Base-by-base conservation (phyloP, 176 grass and related monocot species). In the Aegilops tauschii region DNA sequence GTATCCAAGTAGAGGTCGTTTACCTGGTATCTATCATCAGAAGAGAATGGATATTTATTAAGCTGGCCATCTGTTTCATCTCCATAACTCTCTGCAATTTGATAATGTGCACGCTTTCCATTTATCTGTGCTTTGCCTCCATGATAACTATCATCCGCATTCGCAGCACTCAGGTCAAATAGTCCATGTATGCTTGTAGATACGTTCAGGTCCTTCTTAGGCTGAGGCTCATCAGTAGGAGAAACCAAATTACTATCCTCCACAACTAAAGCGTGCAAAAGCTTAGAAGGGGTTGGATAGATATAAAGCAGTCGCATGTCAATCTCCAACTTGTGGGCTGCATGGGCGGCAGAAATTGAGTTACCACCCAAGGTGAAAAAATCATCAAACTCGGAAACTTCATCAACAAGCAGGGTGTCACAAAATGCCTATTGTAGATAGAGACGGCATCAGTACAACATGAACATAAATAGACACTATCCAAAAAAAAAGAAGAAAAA, bases 301-400 rank as follows among this genome's bases (percentile, higher is more conserved):
- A 80, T 89, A 87, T 95, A 98, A 82, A 98, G 73, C 30, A 93
- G 58, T 81, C 89, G 91, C 93, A 98, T 95, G 79, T 98, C 89
- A 52, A 50, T 49, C 12, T 49, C 45, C 45, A 98, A 87, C 66
- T 91, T 91, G 79, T 98, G 88, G 7, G 93, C 86, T 44, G 86
- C 84, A 74, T 93, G 93, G 11, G 96, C 96, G 17, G 96, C 93
- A 86, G 89, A 89, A 84, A 98, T 90, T 85, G 96, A 98, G 86
- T 92, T 87, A 88, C 96, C 93, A 44, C 91, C 96, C 80, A 90
- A 85, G 31, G 73, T n/a, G 37, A 98, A 98, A 84, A 98, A 98
- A 85, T 94, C 91, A 88, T 95, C 96, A 89, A 76, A 73, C 8
- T 98, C 91, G 9, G 87, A 91, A 89, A 98, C 85, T 92, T 94